Conservation (phyloP, 2,329 filamentous ascomycete genomes). For the Claviceps humidiphila region DNA sequence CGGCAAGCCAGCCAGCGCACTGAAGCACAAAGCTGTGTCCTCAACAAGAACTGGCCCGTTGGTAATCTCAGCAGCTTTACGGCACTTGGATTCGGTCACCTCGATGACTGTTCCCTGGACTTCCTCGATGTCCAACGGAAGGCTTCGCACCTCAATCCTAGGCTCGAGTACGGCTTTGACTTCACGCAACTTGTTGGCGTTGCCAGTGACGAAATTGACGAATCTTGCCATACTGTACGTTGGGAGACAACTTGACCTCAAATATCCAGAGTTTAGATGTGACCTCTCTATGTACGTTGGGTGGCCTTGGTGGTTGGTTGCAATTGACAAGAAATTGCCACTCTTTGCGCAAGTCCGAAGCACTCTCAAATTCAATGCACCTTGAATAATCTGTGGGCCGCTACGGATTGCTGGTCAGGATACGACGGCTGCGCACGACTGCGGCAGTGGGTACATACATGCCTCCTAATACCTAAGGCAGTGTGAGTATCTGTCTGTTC, state of each 20-base stretch:
- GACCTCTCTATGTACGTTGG: too few species aligned
- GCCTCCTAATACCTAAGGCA: too few species aligned
- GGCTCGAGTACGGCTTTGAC: constrained; percentile 74
- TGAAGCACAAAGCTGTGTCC: constrained; percentile 90
- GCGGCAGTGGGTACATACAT: too few species aligned
- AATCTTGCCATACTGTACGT: constrained; percentile 25
- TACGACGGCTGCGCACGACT: too few species aligned
- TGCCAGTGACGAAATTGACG: constrained; percentile 92
- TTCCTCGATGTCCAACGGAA: constrained; percentile 70
- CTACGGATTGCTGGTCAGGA: too few species aligned
- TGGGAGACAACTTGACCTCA: not conserved
- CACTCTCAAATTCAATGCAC: too few species aligned
- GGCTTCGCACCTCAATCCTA: constrained; percentile 59
- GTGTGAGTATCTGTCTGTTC: too few species aligned
- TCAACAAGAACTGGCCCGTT: constrained; percentile 85
- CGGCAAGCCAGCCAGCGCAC: constrained; percentile 78
- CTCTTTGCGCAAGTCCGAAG: too few species aligned
- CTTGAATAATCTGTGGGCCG: too few species aligned
- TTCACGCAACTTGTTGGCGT: constrained; percentile 85
- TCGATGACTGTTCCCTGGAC: constrained; percentile 89
- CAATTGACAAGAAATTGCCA: too few species aligned
- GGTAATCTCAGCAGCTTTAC: constrained; percentile 64
- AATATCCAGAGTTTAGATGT: too few species aligned
- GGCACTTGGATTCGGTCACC: constrained; percentile 79
- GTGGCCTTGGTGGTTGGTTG: too few species aligned